Evolutionary conservation across 2,329 filamentous ascomycete genomes (phyloP).

Genomic region (Verticillium longisporum): DNA sequence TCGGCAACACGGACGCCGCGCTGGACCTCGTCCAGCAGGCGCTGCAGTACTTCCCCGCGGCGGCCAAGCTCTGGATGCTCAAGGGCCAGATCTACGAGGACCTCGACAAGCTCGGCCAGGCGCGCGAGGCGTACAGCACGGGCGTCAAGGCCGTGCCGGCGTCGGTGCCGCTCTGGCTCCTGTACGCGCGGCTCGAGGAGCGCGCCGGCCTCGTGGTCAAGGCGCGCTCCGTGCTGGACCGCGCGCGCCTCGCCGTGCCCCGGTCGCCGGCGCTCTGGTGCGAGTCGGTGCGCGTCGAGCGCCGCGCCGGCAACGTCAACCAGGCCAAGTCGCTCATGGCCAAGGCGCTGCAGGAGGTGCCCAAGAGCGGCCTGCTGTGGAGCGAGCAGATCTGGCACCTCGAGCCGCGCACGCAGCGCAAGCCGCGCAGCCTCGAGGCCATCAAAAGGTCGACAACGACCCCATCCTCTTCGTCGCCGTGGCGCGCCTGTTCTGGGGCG

Average conservation of each 20-base stretch:
- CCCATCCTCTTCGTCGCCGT: constrained; percentile 84
- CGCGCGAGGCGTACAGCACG: constrained; percentile 80
- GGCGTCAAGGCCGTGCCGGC: constrained; percentile 82
- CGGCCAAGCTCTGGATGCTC: constrained; percentile 94
- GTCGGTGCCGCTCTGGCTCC: constrained; percentile 82
- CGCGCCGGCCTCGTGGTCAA: constrained; percentile 77
- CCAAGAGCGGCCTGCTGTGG: constrained; percentile 83
- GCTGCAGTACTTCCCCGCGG: constrained; percentile 76
- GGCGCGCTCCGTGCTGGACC: constrained; percentile 87
- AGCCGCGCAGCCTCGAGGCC: constrained; percentile 83
- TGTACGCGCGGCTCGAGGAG: constrained; percentile 85
- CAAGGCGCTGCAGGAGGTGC: constrained; percentile 83
- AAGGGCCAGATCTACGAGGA: constrained; percentile 97
- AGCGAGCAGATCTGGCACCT: constrained; percentile 93
- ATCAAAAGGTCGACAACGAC: constrained; percentile 95
- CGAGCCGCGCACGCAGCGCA: constrained; percentile 84
- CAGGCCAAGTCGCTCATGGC: constrained; percentile 94
- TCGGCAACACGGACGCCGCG: constrained; percentile 71
- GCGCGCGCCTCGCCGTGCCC: constrained; percentile 79
- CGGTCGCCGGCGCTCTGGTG: constrained; percentile 82
- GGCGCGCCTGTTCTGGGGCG: constrained; percentile 92
- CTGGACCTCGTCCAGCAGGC: constrained; percentile 84
- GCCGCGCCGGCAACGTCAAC: constrained; percentile 71
- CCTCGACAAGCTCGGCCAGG: constrained; percentile 71
- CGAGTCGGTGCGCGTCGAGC: constrained; percentile 89